Evolutionary conservation across 768 basidiomycete species (phyloP).

Genomic region (Trichaptum fuscoviolaceum): DNA sequence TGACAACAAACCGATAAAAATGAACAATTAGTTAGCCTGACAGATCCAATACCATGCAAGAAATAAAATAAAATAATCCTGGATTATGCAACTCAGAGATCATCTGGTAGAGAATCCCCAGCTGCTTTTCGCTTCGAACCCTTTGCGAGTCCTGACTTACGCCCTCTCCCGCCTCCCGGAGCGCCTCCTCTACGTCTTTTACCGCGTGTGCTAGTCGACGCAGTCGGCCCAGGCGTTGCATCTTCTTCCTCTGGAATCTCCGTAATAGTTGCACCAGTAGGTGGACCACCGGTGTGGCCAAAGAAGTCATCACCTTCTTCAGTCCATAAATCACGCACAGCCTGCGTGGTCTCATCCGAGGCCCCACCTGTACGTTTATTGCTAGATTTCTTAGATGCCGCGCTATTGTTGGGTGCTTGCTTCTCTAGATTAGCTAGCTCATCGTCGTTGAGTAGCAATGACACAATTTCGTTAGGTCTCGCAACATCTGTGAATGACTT

Average conservation of each 20-base stretch:
- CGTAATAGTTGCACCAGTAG: constrained; percentile 15
- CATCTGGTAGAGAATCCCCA: constrained; percentile 6
- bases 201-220: constrained; percentile 22
- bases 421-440: constrained; percentile 72
- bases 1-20: constrained; percentile 10
- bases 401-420: constrained; percentile 25
- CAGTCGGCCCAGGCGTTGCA: constrained; percentile 19
- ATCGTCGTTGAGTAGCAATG: constrained; percentile 89
- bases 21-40: constrained; percentile 9
- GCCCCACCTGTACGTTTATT: constrained; percentile 31
- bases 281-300: constrained; percentile 38
- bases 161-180: constrained; percentile 28
- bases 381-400: constrained; percentile 29
- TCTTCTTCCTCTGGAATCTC: constrained; percentile 29
- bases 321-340: constrained; percentile 69
- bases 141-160: constrained; percentile 22
- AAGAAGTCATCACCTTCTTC: constrained; percentile 88
- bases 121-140: constrained; percentile 6
- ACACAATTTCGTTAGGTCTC: constrained; percentile 95
- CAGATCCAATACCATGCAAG: constrained; percentile 2
- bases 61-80: neutral
- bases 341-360: constrained; percentile 30
- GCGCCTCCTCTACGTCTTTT: constrained; percentile 30
- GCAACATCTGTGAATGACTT: constrained; percentile 91
- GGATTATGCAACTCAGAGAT: constrained; percentile 1